Evolutionary conservation across 176 grass and related monocot genomes (phyloP), one percentile per base, ranked within the genome.

Genomic region (Musa beccarii): DNA sequence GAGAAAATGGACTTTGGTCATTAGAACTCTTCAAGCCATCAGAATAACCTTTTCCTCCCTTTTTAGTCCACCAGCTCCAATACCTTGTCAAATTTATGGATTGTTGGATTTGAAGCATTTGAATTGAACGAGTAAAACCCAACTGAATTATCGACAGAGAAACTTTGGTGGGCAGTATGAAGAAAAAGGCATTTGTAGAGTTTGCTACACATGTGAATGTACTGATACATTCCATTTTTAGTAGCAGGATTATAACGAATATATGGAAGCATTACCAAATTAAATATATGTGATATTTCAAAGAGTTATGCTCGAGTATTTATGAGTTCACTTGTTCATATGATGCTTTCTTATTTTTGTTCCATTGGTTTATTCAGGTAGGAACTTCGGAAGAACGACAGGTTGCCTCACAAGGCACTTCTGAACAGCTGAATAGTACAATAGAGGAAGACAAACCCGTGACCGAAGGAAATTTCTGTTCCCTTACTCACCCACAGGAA

Each of bases 401-500:
- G 20, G 49, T 16, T 70, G 68, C 21, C 21, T n/a, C 17, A 3
- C 49, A 70, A 51, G 68, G 17, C 21, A 70, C 49, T 70, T n/a
- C 8, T 52, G 43, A 20, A 51, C 43, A 70, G 34, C 16, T 70
- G 43, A 70, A 51, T 70, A 69, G 15, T 20, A 50, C 34, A 19
- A 7, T 34, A 51, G 68, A 70, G 17, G 68, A 68, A 16, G 73
- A 84, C 61, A 82, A 90, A 56, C 23, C 15, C 22, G 25, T 57
- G 24, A 23, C 24, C 19, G 8, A 1, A 56, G 69, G 64, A 69
- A 80, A 68, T 34, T 61, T 49, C 43, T 74, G 67, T 73, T 61
- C 67, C 52, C 20, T 73, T 19, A 53, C 22, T 25, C 70, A 74
- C 70, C 20, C 55, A 56, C 68, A 80, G 56, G 83, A 87, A 34